Base-by-base conservation (phyloP, 345 rosid genomes). In the Anacardium occidentale region DNA sequence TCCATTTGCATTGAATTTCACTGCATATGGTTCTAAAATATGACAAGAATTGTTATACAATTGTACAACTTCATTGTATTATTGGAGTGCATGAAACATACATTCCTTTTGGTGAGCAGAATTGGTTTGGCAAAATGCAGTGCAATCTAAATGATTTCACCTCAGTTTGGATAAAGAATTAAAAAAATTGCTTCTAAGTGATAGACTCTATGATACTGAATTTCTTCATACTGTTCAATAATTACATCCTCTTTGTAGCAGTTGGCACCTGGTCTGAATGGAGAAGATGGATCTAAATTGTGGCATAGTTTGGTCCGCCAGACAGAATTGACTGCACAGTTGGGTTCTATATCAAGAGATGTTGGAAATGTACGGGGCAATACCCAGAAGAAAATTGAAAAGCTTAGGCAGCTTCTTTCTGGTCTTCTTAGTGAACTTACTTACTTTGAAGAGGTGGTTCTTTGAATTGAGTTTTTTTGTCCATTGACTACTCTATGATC, bases 371-470 rank as follows among this genome's bases (percentile, higher is more conserved):
- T 95, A 70, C 86, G 99, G 59, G 99, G 99, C 83, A 95, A 95
- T 80, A 92, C 98, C 62, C 98, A 92, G 79, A 95, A 92, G 74
- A 95, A 92, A 83, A 95, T 89, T 72, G 99, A 95, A 79, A 95
- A 92, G 89, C 98, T 92, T 58, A 87, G 98, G 72, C 99, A 95
- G 81, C 97, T 95, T 77, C 94, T 95, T 62, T 83, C 87, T 71
- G 99, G 99, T 76, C 94, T 92, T 74, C 97, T 92, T 59, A 92
- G 98, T 74, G 97, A 95, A 77, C 98, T 95, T 67, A 91, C 97
- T 69, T 91, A 92, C 82, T 95, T 95, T 80, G 99, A 92, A 64
- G 94, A 92, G 98, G 99, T 92, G 81, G 37, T 74, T 77, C 47
- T 74, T 75, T 65, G 37, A 59, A 66, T 44, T 25, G 21, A 74